phyloP scores from a whole-genome alignment of 2,329 filamentous ascomycete genomes.

The Aspergillus aculeatinus region DNA sequence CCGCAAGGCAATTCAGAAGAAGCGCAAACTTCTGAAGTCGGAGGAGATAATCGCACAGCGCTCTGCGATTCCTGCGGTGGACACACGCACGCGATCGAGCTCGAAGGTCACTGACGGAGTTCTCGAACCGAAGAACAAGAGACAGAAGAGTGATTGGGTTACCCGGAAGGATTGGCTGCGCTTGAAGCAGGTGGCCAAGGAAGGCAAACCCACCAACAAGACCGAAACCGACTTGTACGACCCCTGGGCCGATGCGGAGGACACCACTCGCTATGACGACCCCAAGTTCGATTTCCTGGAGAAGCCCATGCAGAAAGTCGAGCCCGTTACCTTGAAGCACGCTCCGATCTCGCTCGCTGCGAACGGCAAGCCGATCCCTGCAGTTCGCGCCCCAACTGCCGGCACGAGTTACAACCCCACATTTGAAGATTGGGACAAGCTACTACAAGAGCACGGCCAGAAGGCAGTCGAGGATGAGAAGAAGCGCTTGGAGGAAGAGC shows the following conservation, averaged over 20 bases:
- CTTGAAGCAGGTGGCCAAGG: constrained; percentile 78
- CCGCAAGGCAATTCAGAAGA: constrained; percentile 63
- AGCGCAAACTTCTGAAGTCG: constrained; percentile 76
- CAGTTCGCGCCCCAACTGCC: constrained; percentile 74
- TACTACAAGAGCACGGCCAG: constrained; percentile 71
- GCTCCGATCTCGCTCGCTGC: constrained; percentile 79
- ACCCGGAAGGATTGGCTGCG: constrained; percentile 79
- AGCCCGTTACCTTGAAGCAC: constrained; percentile 72
- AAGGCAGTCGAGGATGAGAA: constrained; percentile 78
- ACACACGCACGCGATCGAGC: constrained; percentile 71
- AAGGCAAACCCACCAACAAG: constrained; percentile 44
- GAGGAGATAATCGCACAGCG: constrained; percentile 89
- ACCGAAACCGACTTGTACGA: constrained; percentile 66
- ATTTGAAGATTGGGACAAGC: constrained; percentile 79
- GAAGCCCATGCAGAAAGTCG: constrained; percentile 64
- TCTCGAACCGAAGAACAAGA: constrained; percentile 66
- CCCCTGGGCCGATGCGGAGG: constrained; percentile 66
- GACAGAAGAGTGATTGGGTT: constrained; percentile 74
- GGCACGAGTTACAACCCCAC: constrained; percentile 91
- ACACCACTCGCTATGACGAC: constrained; percentile 46
- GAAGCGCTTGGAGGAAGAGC: constrained; percentile 66
- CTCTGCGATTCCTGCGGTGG: constrained; percentile 76
- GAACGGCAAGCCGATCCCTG: constrained; percentile 74
- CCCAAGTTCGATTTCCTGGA: constrained; percentile 65
- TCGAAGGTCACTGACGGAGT: constrained; percentile 72